Evolutionary conservation across 164 flowering plant genomes (phyloP).

Genomic region (Berberis vulgaris): DNA sequence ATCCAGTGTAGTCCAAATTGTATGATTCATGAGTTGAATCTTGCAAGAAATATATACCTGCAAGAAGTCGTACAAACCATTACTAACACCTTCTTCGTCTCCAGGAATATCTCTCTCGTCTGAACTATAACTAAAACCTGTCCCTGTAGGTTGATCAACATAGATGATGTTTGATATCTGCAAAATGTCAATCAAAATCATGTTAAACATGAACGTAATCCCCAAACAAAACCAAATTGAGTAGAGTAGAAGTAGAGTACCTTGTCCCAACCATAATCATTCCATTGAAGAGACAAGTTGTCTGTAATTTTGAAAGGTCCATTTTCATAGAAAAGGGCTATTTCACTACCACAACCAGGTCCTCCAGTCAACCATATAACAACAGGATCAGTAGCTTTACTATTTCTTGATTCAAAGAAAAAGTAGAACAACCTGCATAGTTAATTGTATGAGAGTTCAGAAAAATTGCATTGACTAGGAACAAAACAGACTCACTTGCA

Average conservation of each 20-base stretch:
- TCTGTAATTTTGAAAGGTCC: constrained; percentile 60
- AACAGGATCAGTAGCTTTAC: constrained; percentile 44
- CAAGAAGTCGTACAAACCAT: constrained; percentile 71
- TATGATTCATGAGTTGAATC: no score
- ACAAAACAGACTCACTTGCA: no score
- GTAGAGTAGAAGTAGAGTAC: constrained; percentile 16
- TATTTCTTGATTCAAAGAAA: constrained; percentile 25
- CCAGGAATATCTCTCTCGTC: constrained; percentile 51
- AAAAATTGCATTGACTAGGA: no score
- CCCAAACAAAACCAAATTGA: no score
- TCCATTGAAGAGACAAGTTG: constrained; percentile 74
- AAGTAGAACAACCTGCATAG: no score
- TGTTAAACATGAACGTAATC: no score
- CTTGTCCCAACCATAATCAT: constrained; percentile 89
- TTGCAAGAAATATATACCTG: constrained; percentile 27
- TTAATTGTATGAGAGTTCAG: no score
- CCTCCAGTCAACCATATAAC: constrained; percentile 84
- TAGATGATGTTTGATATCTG: constrained; percentile 66
- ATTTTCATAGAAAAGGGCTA: constrained; percentile 72
- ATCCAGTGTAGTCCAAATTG: no score
- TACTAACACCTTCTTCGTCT: constrained; percentile 58
- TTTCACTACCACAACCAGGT: constrained; percentile 74
- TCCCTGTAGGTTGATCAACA: constrained; percentile 82
- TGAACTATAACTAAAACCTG: constrained; percentile 75
- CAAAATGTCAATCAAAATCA: background rate